phyloP scores from a whole-genome alignment of 352 stramenopile species.

The Phytopythium kandeliae region DNA sequence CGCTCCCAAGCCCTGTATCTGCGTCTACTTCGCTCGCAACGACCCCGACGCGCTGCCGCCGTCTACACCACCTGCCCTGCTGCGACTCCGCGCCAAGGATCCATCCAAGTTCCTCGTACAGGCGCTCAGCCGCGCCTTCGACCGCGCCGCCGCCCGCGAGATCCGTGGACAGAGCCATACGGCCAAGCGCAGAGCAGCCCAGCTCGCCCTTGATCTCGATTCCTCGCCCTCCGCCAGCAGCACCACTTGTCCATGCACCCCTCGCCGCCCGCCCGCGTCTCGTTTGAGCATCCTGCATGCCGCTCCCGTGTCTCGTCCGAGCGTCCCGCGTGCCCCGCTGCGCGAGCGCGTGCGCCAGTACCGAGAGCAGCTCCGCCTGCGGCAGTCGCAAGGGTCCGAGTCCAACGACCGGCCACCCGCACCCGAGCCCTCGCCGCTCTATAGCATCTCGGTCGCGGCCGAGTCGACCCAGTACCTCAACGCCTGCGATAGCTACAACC shows the following conservation, averaged over 20 bases:
- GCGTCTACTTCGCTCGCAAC: slow-evolving; percentile 2
- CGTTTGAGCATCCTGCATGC: no score
- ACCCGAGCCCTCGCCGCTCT: no score
- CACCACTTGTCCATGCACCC: no score
- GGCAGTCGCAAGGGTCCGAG: no score
- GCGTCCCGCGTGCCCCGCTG: not conserved
- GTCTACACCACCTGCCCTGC: not conserved
- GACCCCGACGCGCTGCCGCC: not conserved
- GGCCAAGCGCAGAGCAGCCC: not conserved
- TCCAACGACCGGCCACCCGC: no score
- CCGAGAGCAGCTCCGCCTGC: not conserved
- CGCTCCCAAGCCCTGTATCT: not conserved
- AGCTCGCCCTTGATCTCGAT: not conserved
- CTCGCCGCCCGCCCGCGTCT: no score
- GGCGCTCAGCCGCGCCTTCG: not conserved
- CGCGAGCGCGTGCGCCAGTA: not conserved
- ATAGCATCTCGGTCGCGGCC: no score
- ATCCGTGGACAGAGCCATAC: not conserved
- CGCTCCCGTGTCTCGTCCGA: no score
- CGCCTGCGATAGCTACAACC: no score
- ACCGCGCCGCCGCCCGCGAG: not conserved
- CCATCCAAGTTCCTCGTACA: not conserved
- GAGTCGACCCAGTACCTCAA: no score
- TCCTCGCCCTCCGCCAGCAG: no score
- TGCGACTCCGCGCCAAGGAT: not conserved